Conservation (phyloP, 108 stramenopile species). For the Aurantiochytrium sp. region DNA sequence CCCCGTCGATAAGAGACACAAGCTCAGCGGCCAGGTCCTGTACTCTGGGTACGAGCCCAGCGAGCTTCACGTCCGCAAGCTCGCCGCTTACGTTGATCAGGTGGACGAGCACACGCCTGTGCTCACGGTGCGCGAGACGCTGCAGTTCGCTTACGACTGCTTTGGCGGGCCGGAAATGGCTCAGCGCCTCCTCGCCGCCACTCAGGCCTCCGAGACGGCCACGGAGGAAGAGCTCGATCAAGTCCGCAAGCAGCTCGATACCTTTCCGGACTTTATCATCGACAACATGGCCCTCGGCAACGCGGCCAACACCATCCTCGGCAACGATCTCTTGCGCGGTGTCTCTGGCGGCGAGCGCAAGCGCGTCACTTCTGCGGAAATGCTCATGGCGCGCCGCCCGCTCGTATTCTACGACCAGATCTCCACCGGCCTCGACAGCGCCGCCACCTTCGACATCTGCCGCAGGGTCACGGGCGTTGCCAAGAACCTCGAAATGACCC, state of each 20-base stretch:
- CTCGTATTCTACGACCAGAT: conserved; percentile 65
- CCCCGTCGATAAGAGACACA: background rate
- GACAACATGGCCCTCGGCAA: conserved; percentile 49
- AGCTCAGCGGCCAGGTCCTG: background rate
- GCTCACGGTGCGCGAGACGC: conserved; percentile 29
- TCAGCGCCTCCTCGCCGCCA: background rate
- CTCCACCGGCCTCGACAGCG: conserved; percentile 70
- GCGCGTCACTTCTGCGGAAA: conserved; percentile 77
- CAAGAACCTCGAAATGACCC: conserved; percentile 39
- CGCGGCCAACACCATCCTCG: conserved; percentile 53
- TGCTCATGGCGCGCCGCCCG: conserved; percentile 49
- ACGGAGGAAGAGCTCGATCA: background rate
- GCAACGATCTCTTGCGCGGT: conserved; percentile 66
- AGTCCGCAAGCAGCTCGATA: background rate
- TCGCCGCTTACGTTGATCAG: background rate
- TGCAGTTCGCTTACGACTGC: background rate
- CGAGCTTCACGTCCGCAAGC: background rate
- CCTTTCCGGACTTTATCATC: conserved; percentile 50
- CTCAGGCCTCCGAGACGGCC: background rate
- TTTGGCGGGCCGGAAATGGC: background rate
- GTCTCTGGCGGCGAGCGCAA: conserved; percentile 79
- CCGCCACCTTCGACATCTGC: conserved; percentile 74
- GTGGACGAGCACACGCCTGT: background rate
- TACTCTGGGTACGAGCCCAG: background rate
- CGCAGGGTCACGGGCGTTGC: conserved; percentile 44